These are phyloP conservation scores for Phialocephala sp. DNA, from an alignment of 2,329 filamentous ascomycete species.

Conservation along the genomic window DNA sequence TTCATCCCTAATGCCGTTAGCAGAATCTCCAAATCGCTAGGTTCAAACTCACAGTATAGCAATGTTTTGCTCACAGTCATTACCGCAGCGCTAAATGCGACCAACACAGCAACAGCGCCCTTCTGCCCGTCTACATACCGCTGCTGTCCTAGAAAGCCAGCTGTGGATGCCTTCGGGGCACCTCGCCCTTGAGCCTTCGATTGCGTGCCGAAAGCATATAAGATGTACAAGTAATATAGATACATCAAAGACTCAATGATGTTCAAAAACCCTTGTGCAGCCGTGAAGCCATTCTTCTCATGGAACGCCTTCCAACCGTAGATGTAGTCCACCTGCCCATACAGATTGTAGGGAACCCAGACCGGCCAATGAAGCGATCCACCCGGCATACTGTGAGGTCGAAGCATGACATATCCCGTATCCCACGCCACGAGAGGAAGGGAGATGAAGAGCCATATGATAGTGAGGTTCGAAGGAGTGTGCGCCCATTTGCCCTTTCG, in stretches of 20 bases:
- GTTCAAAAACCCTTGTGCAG: conserved; percentile 66
- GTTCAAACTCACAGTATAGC: conserved; percentile 62
- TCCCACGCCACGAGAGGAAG: conserved; percentile 73
- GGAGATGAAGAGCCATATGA: conserved; percentile 67
- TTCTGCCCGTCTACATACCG: conserved; percentile 56
- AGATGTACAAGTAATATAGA: conserved; percentile 61
- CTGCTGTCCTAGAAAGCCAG: conserved; percentile 53
- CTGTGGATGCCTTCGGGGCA: conserved; percentile 40
- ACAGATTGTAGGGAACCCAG: conserved; percentile 70
- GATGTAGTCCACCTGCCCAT: conserved; percentile 68
- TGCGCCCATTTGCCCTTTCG: conserved; percentile 57
- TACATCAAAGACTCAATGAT: conserved; percentile 64
- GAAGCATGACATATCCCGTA: conserved; percentile 65
- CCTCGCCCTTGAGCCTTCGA: conserved; percentile 39
- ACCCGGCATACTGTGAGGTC: conserved; percentile 71
- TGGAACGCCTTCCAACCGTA: conserved; percentile 70
- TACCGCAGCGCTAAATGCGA: conserved; percentile 62
- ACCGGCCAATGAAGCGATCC: conserved; percentile 64
- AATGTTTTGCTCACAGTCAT: conserved; percentile 73
- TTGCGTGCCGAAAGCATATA: conserved; percentile 50
- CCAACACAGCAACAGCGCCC: conserved; percentile 60
- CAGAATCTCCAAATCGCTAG: background rate
- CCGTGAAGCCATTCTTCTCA: conserved; percentile 65
- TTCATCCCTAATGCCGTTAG: conserved; percentile 55
- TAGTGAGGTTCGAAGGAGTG: conserved; percentile 61